These are phyloP conservation scores for Stenocarpella maydis DNA, from an alignment of 2,329 filamentous ascomycete genomes.

Conservation along the genomic window DNA sequence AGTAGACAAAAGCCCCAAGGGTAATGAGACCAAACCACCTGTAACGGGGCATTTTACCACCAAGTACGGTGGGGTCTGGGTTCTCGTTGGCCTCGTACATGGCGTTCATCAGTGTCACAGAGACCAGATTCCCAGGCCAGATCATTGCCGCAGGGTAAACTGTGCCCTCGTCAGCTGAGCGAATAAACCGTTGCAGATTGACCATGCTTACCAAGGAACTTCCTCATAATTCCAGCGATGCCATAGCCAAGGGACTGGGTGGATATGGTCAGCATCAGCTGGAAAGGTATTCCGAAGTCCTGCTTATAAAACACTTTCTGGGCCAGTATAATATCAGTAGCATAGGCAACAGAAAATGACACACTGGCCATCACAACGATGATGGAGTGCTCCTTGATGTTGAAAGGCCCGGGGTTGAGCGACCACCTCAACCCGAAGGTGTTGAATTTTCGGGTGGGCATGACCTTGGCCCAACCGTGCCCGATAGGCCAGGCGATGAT, in stretches of 20 bases:
- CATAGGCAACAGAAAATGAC: conserved; percentile 74
- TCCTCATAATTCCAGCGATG: conserved; percentile 72
- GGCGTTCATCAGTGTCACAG: conserved; percentile 73
- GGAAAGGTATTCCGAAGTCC: conserved; percentile 71
- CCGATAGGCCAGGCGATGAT: conserved; percentile 72
- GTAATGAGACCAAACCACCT: conserved; percentile 70
- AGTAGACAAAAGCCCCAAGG: conserved; percentile 67
- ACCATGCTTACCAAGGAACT: conserved; percentile 62
- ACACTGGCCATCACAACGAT: conserved; percentile 77
- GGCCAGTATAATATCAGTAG: conserved; percentile 77
- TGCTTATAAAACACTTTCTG: conserved; percentile 77
- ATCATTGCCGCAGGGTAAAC: conserved; percentile 76
- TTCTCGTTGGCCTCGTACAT: conserved; percentile 70
- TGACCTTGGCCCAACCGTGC: conserved; percentile 64
- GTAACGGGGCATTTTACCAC: conserved; percentile 72
- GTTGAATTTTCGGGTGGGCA: conserved; percentile 59
- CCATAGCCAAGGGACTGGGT: conserved; percentile 76
- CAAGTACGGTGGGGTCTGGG: conserved; percentile 61
- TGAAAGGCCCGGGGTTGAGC: conserved; percentile 74
- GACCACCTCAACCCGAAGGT: conserved; percentile 63
- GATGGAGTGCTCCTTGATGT: conserved; percentile 74
- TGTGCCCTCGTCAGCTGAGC: conserved; percentile 38
- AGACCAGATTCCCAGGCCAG: conserved; percentile 74
- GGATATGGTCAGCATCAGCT: conserved; percentile 71
- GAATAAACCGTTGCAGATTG: neutral